phyloP scores from a whole-genome alignment of 495 filamentous ascomycete genomes.

The Annulohypoxylon moriforme region DNA sequence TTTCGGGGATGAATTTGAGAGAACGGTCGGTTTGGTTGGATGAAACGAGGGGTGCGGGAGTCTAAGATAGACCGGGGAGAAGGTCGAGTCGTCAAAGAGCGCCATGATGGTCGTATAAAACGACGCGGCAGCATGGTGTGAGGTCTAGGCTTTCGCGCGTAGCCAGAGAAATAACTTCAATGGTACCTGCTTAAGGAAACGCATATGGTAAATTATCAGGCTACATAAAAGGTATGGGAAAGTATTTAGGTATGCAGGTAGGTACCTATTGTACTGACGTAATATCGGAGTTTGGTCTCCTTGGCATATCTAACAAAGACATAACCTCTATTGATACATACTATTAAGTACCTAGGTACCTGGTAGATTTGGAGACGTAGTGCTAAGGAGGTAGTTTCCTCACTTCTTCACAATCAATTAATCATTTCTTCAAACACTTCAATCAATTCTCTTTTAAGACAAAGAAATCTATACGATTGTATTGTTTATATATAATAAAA shows the following conservation, averaged over 20 bases:
- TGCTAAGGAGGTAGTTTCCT: no score
- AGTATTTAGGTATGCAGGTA: background rate
- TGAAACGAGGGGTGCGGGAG: slow-evolving; percentile 8
- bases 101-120: slow-evolving; percentile 27
- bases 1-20: slow-evolving; percentile 34
- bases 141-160: background rate
- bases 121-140: slow-evolving; percentile 28
- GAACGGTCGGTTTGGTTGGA: slow-evolving; percentile 36
- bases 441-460: background rate
- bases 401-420: no score
- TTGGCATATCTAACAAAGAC: background rate
- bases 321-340: background rate
- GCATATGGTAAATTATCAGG: no score
- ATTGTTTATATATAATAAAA: background rate
- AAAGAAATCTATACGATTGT: background rate
- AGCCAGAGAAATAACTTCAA: background rate
- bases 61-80: background rate
- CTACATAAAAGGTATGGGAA: background rate
- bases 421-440: no score
- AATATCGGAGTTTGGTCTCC: background rate
- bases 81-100: slow-evolving; percentile 3
- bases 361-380: no score
- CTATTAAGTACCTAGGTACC: background rate
- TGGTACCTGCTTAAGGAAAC: background rate
- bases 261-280: background rate